These are phyloP conservation scores for Danielozyma ontarioensis DNA, from an alignment of 805 yeast genomes.

Conservation along the genomic window DNA sequence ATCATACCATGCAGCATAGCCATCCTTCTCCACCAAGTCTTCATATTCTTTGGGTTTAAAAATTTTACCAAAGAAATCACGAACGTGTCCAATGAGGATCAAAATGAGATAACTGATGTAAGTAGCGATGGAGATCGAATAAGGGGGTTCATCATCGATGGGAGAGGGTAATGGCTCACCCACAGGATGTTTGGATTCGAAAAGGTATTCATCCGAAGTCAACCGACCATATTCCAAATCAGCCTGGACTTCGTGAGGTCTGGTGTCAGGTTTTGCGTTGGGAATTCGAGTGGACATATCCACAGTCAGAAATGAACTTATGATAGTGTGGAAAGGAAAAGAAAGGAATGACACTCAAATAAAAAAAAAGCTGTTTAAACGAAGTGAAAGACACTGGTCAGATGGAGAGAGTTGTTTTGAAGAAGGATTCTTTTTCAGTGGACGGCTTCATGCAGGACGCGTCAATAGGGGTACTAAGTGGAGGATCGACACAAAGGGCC, in stretches of 20 bases:
- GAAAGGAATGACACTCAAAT: too few relatives aligned
- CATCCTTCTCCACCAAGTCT: conserved; percentile 72
- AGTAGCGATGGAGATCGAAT: conserved; percentile 70
- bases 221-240: conserved; percentile 72
- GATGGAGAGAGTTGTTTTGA: not conserved
- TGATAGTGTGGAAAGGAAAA: too few relatives aligned
- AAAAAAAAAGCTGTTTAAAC: conserved; percentile 1
- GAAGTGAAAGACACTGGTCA: not conserved
- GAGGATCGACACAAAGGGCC: too few relatives aligned
- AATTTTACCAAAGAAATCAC: conserved; percentile 79
- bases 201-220: conserved; percentile 59
- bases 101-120: conserved; percentile 80
- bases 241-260: conserved; percentile 26
- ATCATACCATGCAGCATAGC: conserved; percentile 93
- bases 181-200: conserved; percentile 53
- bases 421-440: not conserved
- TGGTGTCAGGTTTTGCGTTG: conserved; percentile 32
- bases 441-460: not conserved
- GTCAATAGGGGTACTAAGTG: too few relatives aligned
- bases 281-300: conserved; percentile 25
- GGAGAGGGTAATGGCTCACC: conserved; percentile 59
- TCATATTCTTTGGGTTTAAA: conserved; percentile 63
- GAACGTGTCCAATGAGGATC: conserved; percentile 83
- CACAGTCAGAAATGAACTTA: not conserved
- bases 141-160: conserved; percentile 82